Evolutionary conservation across 495 filamentous ascomycete species (phyloP).

Genomic region (Trichoderma reesei): DNA sequence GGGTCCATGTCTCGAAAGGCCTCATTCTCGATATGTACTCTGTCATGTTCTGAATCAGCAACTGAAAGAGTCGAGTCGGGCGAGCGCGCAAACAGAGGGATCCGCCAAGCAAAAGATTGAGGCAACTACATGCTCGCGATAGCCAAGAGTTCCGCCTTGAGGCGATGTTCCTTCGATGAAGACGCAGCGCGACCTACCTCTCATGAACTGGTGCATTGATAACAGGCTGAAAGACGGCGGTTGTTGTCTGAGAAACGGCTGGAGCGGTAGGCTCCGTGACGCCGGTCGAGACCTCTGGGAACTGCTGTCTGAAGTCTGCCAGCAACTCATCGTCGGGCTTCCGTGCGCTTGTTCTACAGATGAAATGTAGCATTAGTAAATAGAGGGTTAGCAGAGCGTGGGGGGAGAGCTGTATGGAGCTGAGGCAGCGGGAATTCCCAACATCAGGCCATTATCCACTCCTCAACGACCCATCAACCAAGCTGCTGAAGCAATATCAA

Average conservation of each 20-base stretch:
- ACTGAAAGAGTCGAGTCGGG: not conserved
- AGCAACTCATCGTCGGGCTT: constrained; percentile 82
- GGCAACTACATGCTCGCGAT: not conserved
- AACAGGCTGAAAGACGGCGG: constrained; percentile 30
- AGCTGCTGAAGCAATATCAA: no score
- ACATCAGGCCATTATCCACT: no score
- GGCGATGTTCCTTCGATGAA: not conserved
- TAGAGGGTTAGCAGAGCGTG: not conserved
- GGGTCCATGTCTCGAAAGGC: constrained; percentile 68
- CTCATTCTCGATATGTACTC: constrained; percentile 19
- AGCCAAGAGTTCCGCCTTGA: not conserved
- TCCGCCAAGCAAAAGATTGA: not conserved
- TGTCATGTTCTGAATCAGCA: not conserved
- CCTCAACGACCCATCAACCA: no score
- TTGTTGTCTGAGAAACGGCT: constrained; percentile 25
- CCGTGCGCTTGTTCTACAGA: constrained; percentile 63
- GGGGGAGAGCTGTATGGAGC: no score
- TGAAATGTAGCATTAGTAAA: not conserved
- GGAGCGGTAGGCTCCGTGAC: constrained; percentile 23
- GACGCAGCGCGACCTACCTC: constrained; percentile 26
- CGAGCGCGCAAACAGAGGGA: no score
- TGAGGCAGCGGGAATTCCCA: no score
- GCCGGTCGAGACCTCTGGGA: constrained; percentile 50
- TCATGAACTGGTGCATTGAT: constrained; percentile 35
- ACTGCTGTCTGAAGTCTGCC: constrained; percentile 70